A percentile compares a stretch with the other conserved stretches of the same genome.
Evolutionary conservation across 192 early-diverging fungal species (phyloP).

Genomic region (Cladochytrium replicatum): DNA sequence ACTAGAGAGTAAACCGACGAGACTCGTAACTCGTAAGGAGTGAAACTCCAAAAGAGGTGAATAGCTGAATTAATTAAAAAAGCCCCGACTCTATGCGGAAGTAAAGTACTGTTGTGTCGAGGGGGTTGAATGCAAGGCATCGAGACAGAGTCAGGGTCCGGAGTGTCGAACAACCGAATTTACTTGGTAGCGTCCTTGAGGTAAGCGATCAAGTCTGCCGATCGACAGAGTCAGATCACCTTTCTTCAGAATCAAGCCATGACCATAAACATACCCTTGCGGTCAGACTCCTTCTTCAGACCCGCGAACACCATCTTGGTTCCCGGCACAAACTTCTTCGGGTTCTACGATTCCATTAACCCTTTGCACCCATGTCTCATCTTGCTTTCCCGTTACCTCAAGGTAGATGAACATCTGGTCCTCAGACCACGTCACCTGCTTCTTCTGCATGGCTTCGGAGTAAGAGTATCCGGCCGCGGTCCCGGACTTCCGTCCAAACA

Average conservation of each 20-base stretch:
- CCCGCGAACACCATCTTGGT: constrained; percentile 99
- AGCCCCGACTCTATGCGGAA: too few relatives aligned
- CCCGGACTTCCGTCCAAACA: constrained; percentile 86
- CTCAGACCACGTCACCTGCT: constrained; percentile 76
- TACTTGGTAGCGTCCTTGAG: constrained; percentile 64
- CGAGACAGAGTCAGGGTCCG: too few relatives aligned
- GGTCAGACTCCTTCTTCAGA: constrained; percentile 64
- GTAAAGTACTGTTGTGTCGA: too few relatives aligned
- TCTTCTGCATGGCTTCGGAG: constrained; percentile 84
- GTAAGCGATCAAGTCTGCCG: constrained; percentile 83
- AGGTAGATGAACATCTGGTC: constrained; percentile 91
- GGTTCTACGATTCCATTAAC: constrained; percentile 67
- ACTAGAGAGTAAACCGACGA: too few relatives aligned
- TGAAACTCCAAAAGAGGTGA: too few relatives aligned
- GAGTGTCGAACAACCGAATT: constrained; percentile 11
- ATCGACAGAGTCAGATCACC: constrained; percentile 7
- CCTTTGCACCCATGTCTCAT: not conserved
- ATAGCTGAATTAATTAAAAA: too few relatives aligned
- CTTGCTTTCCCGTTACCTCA: too few relatives aligned
- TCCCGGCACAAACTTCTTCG: constrained; percentile 78
- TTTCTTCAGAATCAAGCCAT: not conserved
- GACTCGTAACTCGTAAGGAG: too few relatives aligned
- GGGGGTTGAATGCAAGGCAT: too few relatives aligned
- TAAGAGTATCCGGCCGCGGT: constrained; percentile 78
- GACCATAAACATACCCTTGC: constrained; percentile 14